Conservation (phyloP, 2,329 filamentous ascomycete genomes). For the Microcyclospora pomicola region DNA sequence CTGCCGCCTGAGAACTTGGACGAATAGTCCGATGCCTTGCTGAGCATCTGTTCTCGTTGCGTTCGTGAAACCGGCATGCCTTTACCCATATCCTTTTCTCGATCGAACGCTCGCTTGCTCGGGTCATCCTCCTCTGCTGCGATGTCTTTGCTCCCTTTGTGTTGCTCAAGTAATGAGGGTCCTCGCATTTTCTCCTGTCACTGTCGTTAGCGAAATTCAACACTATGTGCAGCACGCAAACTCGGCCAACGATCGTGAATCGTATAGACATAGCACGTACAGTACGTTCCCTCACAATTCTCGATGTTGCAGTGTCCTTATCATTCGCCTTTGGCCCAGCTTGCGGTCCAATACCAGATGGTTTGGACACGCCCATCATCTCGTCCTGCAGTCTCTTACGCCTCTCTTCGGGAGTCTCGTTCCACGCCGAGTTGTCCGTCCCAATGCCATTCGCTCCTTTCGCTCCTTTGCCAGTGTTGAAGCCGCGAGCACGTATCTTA, state of each 20-base stretch:
- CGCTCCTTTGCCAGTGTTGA: slow-evolving; percentile 55
- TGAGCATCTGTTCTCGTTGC: slow-evolving; percentile 66
- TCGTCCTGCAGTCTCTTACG: slow-evolving; percentile 66
- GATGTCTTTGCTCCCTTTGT: slow-evolving; percentile 32
- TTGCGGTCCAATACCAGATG: slow-evolving; percentile 14
- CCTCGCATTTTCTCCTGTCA: slow-evolving; percentile 28
- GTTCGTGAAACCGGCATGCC: slow-evolving; percentile 52
- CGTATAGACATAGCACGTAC: slow-evolving; percentile 28
- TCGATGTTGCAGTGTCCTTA: slow-evolving; percentile 16
- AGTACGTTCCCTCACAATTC: slow-evolving; percentile 45
- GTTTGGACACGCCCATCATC: slow-evolving; percentile 55
- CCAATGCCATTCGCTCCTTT: slow-evolving; percentile 29
- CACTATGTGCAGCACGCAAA: neutral
- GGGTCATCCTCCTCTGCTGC: slow-evolving; percentile 74
- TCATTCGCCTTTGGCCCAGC: slow-evolving; percentile 5
- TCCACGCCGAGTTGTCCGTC: slow-evolving; percentile 54
- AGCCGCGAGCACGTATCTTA: slow-evolving; percentile 67
- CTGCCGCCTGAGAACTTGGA: slow-evolving; percentile 65
- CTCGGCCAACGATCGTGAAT: neutral
- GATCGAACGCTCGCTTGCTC: slow-evolving; percentile 75
- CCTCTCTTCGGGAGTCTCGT: slow-evolving; percentile 82
- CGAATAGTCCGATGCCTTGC: slow-evolving; percentile 66
- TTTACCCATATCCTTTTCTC: slow-evolving; percentile 83
- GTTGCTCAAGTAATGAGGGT: slow-evolving; percentile 34
- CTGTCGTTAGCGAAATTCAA: slow-evolving; percentile 9